Percentiles rank a stretch among this genome's conserved stretches.
phyloP scores from a whole-genome alignment of 116 monocot genomes.

The Thalassia testudinum region DNA sequence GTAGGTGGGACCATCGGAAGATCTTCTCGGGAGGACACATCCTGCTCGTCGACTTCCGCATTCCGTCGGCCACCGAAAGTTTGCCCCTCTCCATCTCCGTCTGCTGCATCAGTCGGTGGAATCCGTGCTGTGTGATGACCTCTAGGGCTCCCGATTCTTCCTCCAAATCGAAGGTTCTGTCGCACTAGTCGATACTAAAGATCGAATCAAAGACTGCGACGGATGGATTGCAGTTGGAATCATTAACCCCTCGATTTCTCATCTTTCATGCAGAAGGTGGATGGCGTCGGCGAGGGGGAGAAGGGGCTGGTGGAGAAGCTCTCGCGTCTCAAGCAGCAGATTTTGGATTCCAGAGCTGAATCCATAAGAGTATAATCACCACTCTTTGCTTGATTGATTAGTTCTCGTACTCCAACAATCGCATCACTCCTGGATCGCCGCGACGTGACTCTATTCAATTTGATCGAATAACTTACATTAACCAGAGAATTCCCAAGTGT shows the following conservation, averaged over 20 bases:
- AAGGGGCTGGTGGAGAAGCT: slow-evolving; percentile 21
- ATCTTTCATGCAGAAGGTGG: slow-evolving; percentile 12
- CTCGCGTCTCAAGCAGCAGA: slow-evolving; percentile 40
- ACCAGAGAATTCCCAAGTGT: too few relatives aligned
- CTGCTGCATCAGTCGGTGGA: background rate
- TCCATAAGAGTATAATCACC: slow-evolving; percentile 37
- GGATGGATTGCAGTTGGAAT: background rate
- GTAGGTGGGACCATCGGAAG: too few relatives aligned
- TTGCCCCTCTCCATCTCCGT: background rate
- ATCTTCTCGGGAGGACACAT: too few relatives aligned
- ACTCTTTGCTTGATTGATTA: background rate
- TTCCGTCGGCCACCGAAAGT: background rate
- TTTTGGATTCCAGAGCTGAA: slow-evolving; percentile 36
- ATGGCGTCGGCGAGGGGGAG: slow-evolving; percentile 20
- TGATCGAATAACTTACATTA: background rate
- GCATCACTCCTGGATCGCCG: background rate
- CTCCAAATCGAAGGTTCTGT: background rate
- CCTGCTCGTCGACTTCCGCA: background rate
- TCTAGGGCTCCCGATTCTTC: slow-evolving; percentile 1
- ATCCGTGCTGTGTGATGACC: background rate
- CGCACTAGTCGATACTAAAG: background rate
- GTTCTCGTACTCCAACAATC: background rate
- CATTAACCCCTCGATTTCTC: background rate
- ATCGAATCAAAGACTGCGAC: background rate
- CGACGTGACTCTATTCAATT: background rate